Conservation (phyloP, 139 green algal species). For the Coccomyxa sp. region DNA sequence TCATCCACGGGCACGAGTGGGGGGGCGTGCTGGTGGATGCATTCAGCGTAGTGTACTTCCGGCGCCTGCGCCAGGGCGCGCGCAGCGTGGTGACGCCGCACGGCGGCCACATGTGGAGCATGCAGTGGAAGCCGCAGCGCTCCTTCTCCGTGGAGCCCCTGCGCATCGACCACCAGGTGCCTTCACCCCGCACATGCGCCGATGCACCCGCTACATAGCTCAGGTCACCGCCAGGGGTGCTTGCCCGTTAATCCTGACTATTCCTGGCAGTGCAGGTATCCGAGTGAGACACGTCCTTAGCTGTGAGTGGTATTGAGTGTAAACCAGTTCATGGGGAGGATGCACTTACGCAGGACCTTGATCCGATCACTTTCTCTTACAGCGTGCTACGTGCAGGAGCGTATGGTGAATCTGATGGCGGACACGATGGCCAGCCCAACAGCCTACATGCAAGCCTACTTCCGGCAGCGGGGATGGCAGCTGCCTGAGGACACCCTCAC, state of each 20-base stretch:
- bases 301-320: too few relatives aligned
- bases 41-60: neutral
- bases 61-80: neutral
- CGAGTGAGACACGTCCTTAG: too few relatives aligned
- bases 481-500: constrained; percentile 1
- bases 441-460: constrained; percentile 7
- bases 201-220: too few relatives aligned
- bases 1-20: constrained; percentile 16
- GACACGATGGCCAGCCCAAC: constrained; percentile 1
- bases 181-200: too few relatives aligned
- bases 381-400: too few relatives aligned
- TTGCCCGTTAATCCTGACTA: too few relatives aligned
- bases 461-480: constrained; percentile 7
- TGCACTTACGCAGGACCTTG: too few relatives aligned
- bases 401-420: constrained; percentile 2
- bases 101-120: constrained; percentile 17
- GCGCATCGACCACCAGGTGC: constrained; percentile 14
- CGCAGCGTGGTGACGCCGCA: constrained; percentile 3
- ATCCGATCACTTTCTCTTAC: too few relatives aligned
- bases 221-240: too few relatives aligned
- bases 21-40: constrained; percentile 8
- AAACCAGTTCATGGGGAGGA: too few relatives aligned
- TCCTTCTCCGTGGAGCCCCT: constrained; percentile 4
- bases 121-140: constrained; percentile 2
- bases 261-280: too few relatives aligned